Percentiles rank a stretch among this genome's conserved stretches.
Evolutionary conservation across 352 stramenopile species (phyloP).

Genomic region (Globisporangium polare): DNA sequence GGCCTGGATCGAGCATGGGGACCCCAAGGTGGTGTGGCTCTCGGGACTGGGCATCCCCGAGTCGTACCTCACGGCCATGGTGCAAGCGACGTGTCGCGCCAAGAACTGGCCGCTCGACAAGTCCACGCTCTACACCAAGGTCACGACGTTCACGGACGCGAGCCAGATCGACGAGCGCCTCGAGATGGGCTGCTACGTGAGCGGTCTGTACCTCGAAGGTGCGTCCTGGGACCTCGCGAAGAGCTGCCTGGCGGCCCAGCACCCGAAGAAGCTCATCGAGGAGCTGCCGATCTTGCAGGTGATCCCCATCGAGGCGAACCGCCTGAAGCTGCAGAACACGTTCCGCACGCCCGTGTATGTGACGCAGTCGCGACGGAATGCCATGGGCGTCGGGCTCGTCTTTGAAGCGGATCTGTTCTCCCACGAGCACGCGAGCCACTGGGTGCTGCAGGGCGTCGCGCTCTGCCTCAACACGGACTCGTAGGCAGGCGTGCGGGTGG

Average conservation of each 20-base stretch:
- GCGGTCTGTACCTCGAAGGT: constrained; percentile 91
- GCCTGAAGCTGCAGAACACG: constrained; percentile 93
- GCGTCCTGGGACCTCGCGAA: constrained; percentile 89
- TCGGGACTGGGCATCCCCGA: constrained; percentile 93
- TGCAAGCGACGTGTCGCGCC: constrained; percentile 92
- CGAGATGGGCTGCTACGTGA: constrained; percentile 91
- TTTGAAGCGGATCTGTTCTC: constrained; percentile 93
- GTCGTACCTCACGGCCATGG: constrained; percentile 94
- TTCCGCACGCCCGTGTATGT: constrained; percentile 96
- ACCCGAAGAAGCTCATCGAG: constrained; percentile 94
- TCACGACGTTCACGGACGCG: constrained; percentile 40
- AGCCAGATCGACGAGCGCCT: constrained; percentile 57
- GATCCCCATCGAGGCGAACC: constrained; percentile 93
- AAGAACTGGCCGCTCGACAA: constrained; percentile 96
- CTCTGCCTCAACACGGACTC: constrained; percentile 92
- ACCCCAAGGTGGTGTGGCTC: constrained; percentile 93
- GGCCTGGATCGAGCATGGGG: constrained; percentile 86
- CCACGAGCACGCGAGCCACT: constrained; percentile 90
- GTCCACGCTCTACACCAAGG: constrained; percentile 91
- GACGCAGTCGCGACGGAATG: constrained; percentile 91
- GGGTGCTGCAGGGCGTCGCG: constrained; percentile 93
- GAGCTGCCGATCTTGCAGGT: constrained; percentile 94
- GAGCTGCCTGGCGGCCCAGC: constrained; percentile 77
- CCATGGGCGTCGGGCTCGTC: constrained; percentile 94
- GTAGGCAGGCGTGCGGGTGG: constrained; percentile 22